These are phyloP conservation scores for Catharanthus roseus DNA, from an alignment of 257 asterid genomes.

Conservation along the genomic window DNA sequence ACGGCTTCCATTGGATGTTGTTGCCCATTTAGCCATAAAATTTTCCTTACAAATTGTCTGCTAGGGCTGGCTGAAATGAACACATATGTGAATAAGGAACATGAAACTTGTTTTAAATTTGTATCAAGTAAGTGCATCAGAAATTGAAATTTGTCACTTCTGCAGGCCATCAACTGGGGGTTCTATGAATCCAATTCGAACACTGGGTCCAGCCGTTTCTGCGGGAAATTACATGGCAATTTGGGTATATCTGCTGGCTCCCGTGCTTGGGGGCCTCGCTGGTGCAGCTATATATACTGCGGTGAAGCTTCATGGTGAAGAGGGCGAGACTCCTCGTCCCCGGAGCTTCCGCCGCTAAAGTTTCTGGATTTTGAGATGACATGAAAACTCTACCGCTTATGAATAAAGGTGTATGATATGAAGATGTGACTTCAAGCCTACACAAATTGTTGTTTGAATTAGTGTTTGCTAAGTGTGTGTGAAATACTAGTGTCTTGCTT, in stretches of 20 bases:
- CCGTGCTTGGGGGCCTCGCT: slow-evolving; percentile 74
- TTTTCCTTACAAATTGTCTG: too few relatives aligned
- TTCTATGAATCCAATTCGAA: slow-evolving; percentile 88
- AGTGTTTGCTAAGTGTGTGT: too few relatives aligned
- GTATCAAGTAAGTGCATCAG: too few relatives aligned
- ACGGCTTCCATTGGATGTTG: too few relatives aligned
- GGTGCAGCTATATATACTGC: slow-evolving; percentile 55
- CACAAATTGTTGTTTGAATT: background rate
- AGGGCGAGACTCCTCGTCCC: slow-evolving; percentile 20
- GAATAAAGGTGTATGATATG: slow-evolving; percentile 4
- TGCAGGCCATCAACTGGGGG: slow-evolving; percentile 80
- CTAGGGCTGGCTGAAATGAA: too few relatives aligned
- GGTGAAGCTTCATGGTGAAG: slow-evolving; percentile 26
- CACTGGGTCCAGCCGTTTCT: slow-evolving; percentile 89
- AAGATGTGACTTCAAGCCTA: background rate
- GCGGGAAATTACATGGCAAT: slow-evolving; percentile 74
- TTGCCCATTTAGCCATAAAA: too few relatives aligned
- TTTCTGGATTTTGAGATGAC: background rate
- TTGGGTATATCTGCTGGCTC: slow-evolving; percentile 82
- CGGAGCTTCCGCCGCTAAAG: slow-evolving; percentile 36
- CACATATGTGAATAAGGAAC: background rate
- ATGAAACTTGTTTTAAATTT: too few relatives aligned
- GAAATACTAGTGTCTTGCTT: too few relatives aligned
- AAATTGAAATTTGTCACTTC: background rate
- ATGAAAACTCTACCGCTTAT: background rate